Base-by-base conservation (phyloP, 2,329 filamentous ascomycete species). In the Microsporum canis region DNA sequence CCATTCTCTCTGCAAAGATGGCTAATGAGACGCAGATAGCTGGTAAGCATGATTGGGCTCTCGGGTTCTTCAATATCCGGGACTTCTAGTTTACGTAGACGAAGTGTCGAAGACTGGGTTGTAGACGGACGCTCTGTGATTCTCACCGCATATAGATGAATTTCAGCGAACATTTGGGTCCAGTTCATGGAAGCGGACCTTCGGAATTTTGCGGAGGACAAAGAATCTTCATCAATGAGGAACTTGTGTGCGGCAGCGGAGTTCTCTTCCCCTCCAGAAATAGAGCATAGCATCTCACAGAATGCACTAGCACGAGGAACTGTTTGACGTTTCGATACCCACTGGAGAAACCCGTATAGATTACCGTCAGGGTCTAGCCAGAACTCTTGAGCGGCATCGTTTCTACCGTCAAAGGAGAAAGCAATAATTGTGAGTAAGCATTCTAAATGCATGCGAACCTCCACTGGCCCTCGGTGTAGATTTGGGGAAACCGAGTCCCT, bases 231-330 rank as follows among this genome's bases (percentile, higher is more conserved):
- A 67, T 96, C 92, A 1, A 80, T 55, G 14, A 99, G 78, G 70
- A 99, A 99, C 57, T 86, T 85, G 71, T 99, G 92, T 0, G 92
- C 90, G 14, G 88, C 82, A 60, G 87, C 86, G 33, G 94, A 92
- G 67, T 89, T 94, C 59, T 88, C 84, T 60, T 89, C 84, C 59
- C 90, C 90, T 58, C 87, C 85, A 0, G 94, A 89, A 56, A 99
- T 86, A 1, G 91, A 88, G 69, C 91, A 88, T 14, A 99, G 79
- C 85, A 99, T 92, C 71, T 97, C 92, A 73, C 94, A 99, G 68
- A 97, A 99, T 10, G 92, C 91, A 63, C 90, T 94, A 62, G 95
- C 91, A 29, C 96, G 82, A n/a, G 94, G 94, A 0, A 95, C 96
- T 0, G 95, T 96, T 63, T 95, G 91, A 68, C 94, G 83, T 67